These are phyloP conservation scores for Cinnamomum micranthum DNA, from an alignment of 164 flowering plant species.

Conservation along the genomic window DNA sequence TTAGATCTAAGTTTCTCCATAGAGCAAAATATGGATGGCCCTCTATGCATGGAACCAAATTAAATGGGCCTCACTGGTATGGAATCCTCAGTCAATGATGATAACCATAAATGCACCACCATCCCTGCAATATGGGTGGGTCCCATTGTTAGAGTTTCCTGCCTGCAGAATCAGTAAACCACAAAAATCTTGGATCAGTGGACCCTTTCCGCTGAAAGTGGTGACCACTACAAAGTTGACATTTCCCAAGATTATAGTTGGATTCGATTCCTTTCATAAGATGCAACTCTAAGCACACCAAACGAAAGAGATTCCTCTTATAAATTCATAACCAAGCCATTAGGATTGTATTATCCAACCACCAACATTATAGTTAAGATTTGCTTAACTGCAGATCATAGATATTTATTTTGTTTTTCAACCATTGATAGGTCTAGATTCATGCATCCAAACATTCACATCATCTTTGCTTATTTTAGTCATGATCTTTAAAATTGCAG, in stretches of 20 bases:
- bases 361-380: neutral
- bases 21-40: neutral
- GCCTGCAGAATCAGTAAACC: neutral
- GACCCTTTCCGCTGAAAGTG: neutral
- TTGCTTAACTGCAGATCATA: neutral
- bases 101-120: neutral
- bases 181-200: neutral
- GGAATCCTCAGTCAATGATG: neutral
- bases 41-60: neutral
- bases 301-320: neutral
- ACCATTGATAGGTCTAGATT: neutral
- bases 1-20: no score
- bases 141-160: neutral
- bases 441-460: conserved; percentile 1
- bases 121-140: neutral
- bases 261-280: conserved; percentile 4
- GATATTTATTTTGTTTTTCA: neutral
- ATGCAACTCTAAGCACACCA: neutral
- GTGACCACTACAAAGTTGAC: neutral
- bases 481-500: neutral
- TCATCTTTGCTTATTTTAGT: neutral
- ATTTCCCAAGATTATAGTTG: neutral
- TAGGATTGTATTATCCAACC: neutral
- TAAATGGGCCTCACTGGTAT: no score
- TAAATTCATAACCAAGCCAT: neutral